phyloP scores from a whole-genome alignment of 805 yeast species.

The Candida sphagnicola region DNA sequence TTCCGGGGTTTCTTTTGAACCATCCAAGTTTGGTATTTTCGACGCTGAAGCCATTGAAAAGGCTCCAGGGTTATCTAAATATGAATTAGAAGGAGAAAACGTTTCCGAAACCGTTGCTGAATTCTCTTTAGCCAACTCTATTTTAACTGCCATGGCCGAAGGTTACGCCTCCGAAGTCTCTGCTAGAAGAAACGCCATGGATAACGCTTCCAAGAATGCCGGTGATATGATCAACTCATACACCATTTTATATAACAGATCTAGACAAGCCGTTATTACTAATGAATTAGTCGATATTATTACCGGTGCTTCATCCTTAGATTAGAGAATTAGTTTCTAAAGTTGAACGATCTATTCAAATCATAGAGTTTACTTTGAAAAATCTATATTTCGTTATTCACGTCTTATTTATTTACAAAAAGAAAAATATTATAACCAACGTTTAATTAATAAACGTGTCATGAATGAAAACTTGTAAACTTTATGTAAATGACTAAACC shows the following conservation, averaged over 20 bases:
- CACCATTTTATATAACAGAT: slow-evolving; percentile 98
- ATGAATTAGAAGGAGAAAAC: slow-evolving; percentile 66
- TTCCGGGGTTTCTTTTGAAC: slow-evolving; percentile 87
- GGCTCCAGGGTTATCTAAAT: slow-evolving; percentile 82
- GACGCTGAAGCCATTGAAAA: slow-evolving; percentile 68
- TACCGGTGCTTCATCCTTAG: slow-evolving; percentile 99
- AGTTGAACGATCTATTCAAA: background rate
- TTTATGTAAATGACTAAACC: background rate
- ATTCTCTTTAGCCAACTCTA: slow-evolving; percentile 85
- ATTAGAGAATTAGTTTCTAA: slow-evolving; percentile 38
- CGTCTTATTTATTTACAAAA: background rate
- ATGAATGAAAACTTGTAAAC: background rate
- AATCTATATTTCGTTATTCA: background rate
- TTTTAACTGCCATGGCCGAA: slow-evolving; percentile 90
- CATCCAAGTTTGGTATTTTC: slow-evolving; percentile 63
- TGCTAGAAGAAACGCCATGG: slow-evolving; percentile 99
- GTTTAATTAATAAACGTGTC: slow-evolving; percentile 1
- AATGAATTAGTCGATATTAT: slow-evolving; percentile 99
- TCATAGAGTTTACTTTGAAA: background rate
- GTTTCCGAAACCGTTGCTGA: slow-evolving; percentile 75
- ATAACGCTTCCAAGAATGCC: slow-evolving; percentile 98
- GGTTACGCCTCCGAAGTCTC: slow-evolving; percentile 98
- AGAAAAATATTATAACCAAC: background rate
- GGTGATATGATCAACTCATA: slow-evolving; percentile 97
- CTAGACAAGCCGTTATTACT: slow-evolving; percentile 98